Evolutionary conservation across 208 protist species (phyloP).

Genomic region (Crithidia bombi): DNA sequence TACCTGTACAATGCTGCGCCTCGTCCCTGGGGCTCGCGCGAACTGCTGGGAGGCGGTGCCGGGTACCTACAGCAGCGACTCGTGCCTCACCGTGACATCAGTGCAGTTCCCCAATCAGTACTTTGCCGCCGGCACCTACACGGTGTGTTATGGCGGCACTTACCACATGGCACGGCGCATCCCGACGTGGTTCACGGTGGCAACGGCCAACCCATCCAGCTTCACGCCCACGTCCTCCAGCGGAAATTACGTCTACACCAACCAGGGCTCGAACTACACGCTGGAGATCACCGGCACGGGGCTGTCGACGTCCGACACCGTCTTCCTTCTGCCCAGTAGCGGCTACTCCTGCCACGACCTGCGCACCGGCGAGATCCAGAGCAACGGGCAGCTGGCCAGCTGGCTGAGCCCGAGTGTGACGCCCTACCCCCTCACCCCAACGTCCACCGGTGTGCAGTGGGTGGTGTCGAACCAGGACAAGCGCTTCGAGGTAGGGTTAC

Average conservation of each 20-base stretch:
- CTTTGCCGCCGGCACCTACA: conserved; percentile 68
- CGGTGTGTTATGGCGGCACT: conserved; percentile 74
- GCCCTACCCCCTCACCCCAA: conserved; percentile 56
- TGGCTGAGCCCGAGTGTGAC: conserved; percentile 73
- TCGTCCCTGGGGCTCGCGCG: conserved; percentile 62
- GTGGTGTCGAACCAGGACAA: conserved; percentile 61
- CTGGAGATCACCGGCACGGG: conserved; percentile 66
- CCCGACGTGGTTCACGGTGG: conserved; percentile 61
- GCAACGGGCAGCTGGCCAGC: conserved; percentile 51
- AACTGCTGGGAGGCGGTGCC: conserved; percentile 70
- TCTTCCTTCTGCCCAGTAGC: conserved; percentile 75
- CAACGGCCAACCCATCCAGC: conserved; percentile 63
- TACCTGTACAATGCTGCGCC: conserved; percentile 62
- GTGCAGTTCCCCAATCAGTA: conserved; percentile 79
- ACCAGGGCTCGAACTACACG: conserved; percentile 71
- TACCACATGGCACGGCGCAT: conserved; percentile 55
- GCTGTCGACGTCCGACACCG: conserved; percentile 54
- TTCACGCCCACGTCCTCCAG: conserved; percentile 40
- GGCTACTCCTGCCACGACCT: conserved; percentile 89
- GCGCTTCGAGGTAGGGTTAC: conserved; percentile 70
- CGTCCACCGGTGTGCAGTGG: conserved; percentile 60
- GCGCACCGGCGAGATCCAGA: conserved; percentile 52
- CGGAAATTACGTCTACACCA: conserved; percentile 57
- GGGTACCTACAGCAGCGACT: conserved; percentile 61
- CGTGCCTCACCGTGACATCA: conserved; percentile 53